Percentiles rank a stretch among this genome's conserved stretches.
phyloP scores from a whole-genome alignment of 2,329 filamentous ascomycete species.

The Aspergillus calidoustus region DNA sequence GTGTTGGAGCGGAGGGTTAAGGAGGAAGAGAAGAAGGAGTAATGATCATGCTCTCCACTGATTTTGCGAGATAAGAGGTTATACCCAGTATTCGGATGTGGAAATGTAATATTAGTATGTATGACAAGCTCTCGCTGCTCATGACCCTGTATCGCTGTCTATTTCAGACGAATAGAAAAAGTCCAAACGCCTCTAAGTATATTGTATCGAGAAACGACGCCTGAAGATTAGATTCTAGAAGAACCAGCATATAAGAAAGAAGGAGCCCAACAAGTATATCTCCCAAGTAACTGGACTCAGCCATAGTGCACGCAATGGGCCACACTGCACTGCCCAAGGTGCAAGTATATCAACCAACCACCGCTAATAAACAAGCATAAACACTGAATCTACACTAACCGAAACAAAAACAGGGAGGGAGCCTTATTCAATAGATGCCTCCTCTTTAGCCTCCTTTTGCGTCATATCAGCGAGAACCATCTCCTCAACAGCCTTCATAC shows the following conservation, averaged over 20 bases:
- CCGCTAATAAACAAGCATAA: not conserved
- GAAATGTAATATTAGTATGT: constrained; percentile 17
- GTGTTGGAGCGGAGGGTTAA: constrained; percentile 63
- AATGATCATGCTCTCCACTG: not conserved
- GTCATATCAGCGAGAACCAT: constrained; percentile 53
- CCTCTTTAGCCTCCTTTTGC: constrained; percentile 17
- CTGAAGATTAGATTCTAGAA: not conserved
- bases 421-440: constrained; percentile 4
- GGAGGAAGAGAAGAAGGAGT: constrained; percentile 27
- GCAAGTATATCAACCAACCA: not conserved
- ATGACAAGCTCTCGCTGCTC: constrained; percentile 6
- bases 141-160: constrained; percentile 9
- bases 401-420: not conserved
- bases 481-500: constrained; percentile 54
- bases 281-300: not conserved
- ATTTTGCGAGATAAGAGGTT: not conserved
- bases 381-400: not conserved
- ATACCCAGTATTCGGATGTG: constrained; percentile 9
- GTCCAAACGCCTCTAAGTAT: constrained; percentile 11
- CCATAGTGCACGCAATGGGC: not conserved
- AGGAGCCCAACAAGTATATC: not conserved
- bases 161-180: not conserved
- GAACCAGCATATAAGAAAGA: not conserved
- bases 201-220: not conserved
- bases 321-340: not conserved